Conservation (phyloP, 2,329 filamentous ascomycete genomes). For the Chaetomiaceae sp. region DNA sequence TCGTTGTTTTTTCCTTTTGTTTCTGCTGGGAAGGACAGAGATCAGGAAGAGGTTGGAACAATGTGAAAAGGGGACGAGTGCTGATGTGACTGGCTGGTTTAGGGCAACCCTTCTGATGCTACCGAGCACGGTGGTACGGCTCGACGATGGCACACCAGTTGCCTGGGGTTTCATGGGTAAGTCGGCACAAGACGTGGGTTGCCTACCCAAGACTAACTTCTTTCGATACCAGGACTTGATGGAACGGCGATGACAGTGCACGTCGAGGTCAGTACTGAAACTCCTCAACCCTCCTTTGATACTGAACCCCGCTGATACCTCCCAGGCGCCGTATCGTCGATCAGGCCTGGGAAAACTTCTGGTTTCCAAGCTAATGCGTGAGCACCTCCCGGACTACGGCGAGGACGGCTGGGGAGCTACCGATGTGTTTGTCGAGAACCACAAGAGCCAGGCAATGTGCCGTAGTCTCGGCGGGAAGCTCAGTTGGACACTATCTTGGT, state of each 20-base stretch:
- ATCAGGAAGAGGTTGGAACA: no score
- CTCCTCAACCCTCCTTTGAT: conserved; percentile 45
- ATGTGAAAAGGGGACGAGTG: neutral
- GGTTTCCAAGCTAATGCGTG: conserved; percentile 51
- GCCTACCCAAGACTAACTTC: neutral
- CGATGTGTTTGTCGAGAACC: conserved; percentile 59
- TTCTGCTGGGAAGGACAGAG: neutral
- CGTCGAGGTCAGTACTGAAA: conserved; percentile 23
- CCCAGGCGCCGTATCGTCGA: conserved; percentile 52
- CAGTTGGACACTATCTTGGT: conserved; percentile 58
- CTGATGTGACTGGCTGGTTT: neutral
- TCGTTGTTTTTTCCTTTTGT: conserved; percentile 11
- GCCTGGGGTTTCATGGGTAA: conserved; percentile 60
- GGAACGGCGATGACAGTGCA: conserved; percentile 26
- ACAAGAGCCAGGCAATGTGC: conserved; percentile 57
- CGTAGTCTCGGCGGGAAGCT: conserved; percentile 53
- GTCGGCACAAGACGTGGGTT: neutral
- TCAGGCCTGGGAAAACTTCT: conserved; percentile 59
- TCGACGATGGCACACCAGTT: conserved; percentile 44
- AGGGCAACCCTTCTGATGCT: conserved; percentile 39
- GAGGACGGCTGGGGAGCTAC: conserved; percentile 53
- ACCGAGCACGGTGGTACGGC: conserved; percentile 44
- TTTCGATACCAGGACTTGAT: conserved; percentile 21
- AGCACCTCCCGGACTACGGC: conserved; percentile 42
- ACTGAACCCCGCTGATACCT: conserved; percentile 47